Conservation (phyloP, 176 grass and related monocot genomes). For the Triticum urartu region DNA sequence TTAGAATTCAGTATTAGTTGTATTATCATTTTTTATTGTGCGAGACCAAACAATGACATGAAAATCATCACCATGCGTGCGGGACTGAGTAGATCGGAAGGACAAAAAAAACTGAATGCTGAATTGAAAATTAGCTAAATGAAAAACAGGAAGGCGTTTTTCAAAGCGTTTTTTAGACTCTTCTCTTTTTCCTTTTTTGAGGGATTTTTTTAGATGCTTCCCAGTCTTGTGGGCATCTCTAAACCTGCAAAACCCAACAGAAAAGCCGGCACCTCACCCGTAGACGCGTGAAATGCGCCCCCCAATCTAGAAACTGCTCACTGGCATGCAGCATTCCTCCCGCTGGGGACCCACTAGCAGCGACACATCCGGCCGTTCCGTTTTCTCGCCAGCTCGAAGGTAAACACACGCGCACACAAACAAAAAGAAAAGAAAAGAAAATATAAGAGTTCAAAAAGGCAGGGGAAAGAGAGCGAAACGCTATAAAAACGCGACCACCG, state of each 20-base stretch:
- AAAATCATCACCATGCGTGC: background rate
- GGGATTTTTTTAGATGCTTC: background rate
- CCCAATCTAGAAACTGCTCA: too few species aligned
- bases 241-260: background rate
- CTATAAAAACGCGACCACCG: slow-evolving; percentile 45
- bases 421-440: background rate
- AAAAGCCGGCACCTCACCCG: background rate
- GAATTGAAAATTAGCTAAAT: too few species aligned
- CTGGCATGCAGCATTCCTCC: too few species aligned
- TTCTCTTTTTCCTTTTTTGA: too few species aligned
- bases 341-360: background rate
- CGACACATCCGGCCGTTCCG: background rate
- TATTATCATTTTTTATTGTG: background rate
- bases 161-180: too few species aligned
- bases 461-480: background rate
- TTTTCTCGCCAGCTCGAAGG: background rate
- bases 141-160: too few species aligned
- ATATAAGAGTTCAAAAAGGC: background rate
- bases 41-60: background rate
- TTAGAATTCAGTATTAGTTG: too few species aligned
- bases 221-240: too few species aligned
- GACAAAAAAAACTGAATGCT: too few species aligned
- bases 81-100: too few species aligned
- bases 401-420: too few species aligned
- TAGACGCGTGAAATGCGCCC: background rate